These are phyloP conservation scores for Ophiostoma perfectum DNA, from an alignment of 2,329 filamentous ascomycete genomes.

Conservation along the genomic window DNA sequence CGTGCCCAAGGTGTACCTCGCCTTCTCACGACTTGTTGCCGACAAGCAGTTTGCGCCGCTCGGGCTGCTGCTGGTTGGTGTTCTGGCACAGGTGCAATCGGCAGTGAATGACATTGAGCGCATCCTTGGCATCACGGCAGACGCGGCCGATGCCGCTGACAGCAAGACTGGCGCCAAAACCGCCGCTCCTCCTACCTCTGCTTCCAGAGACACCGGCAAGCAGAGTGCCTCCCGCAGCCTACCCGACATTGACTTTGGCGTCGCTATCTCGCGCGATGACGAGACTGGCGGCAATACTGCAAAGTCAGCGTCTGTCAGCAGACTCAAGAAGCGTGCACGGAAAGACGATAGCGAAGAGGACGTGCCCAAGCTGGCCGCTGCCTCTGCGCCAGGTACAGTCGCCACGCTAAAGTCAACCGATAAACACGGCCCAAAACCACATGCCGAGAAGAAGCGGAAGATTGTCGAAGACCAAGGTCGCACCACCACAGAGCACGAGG, in stretches of 20 bases:
- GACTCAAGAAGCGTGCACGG: conserved; percentile 27
- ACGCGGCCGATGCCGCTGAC: neutral
- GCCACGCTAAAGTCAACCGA: neutral
- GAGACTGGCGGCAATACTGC: neutral
- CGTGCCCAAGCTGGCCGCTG: neutral
- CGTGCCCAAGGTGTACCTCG: conserved; percentile 42
- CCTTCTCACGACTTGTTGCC: conserved; percentile 64
- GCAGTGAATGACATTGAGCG: neutral
- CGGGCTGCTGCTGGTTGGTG: conserved; percentile 61
- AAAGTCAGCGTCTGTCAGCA: neutral
- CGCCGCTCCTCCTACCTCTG: neutral
- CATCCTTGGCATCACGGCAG: neutral
- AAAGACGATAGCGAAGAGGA: conserved; percentile 40
- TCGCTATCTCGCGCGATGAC: conserved; percentile 21
- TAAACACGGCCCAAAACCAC: neutral
- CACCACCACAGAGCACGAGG: neutral
- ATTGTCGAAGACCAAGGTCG: neutral
- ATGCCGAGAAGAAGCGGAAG: conserved; percentile 17
- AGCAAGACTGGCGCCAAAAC: neutral
- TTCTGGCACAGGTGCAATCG: conserved; percentile 48
- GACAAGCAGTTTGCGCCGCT: conserved; percentile 69
- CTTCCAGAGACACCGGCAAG: neutral
- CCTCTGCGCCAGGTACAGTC: neutral
- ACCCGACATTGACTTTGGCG: conserved; percentile 25
- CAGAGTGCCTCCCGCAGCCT: neutral